These are phyloP conservation scores for Trichoderma virens DNA, from an alignment of 495 filamentous ascomycete genomes.

Conservation along the genomic window DNA sequence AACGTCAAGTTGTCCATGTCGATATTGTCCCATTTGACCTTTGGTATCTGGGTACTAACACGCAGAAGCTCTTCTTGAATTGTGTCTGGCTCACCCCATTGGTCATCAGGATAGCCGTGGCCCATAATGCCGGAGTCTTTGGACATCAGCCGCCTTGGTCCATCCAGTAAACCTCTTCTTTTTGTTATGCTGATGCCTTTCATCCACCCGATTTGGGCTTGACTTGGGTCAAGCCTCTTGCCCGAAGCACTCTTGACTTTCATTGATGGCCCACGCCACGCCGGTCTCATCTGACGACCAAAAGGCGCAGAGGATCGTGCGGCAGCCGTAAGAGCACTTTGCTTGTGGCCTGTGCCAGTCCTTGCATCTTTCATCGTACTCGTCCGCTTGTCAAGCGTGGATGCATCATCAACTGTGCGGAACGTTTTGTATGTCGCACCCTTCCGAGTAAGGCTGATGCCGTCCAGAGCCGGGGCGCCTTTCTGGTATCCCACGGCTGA, in stretches of 20 bases:
- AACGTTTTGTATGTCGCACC: constrained; percentile 85
- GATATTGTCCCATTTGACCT: constrained; percentile 81
- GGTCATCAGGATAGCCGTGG: constrained; percentile 33
- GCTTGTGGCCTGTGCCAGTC: constrained; percentile 31
- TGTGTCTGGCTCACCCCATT: constrained; percentile 72
- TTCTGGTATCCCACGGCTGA: constrained; percentile 69
- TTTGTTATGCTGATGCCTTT: constrained; percentile 79
- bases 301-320: constrained; percentile 32
- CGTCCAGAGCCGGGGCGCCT: constrained; percentile 55
- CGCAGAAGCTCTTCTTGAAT: constrained; percentile 82
- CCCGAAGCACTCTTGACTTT: constrained; percentile 49
- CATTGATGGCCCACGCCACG: constrained; percentile 52
- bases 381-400: constrained; percentile 31
- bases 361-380: constrained; percentile 46
- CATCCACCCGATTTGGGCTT: constrained; percentile 80
- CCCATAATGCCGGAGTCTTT: constrained; percentile 38
- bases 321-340: constrained; percentile 37
- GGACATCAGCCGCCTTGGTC: constrained; percentile 27
- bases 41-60: constrained; percentile 72
- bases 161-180: constrained; percentile 29
- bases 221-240: constrained; percentile 52
- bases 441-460: constrained; percentile 67
- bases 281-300: constrained; percentile 27
- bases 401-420: constrained; percentile 51
- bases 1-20: constrained; percentile 66